phyloP scores from a whole-genome alignment of 495 filamentous ascomycete genomes.

The Immersiella caudata region DNA sequence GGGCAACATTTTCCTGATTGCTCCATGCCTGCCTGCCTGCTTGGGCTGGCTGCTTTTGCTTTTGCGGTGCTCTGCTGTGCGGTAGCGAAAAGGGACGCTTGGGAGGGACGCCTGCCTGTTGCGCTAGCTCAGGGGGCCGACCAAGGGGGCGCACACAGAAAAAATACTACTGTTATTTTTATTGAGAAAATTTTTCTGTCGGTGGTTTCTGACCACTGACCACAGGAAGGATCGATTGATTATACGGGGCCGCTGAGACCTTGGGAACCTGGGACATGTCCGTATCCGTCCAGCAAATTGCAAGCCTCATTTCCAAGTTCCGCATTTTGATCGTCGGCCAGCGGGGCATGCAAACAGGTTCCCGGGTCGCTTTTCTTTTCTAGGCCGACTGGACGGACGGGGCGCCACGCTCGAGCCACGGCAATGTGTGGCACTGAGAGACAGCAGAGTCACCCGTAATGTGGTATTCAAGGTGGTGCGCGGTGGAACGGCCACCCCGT shows the following conservation, averaged over 20 bases:
- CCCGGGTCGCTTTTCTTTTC: constrained; percentile 2
- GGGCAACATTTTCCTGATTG: not conserved
- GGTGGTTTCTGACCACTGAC: not conserved
- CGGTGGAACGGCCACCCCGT: not conserved
- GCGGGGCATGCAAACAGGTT: not conserved
- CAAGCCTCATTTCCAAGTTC: not conserved
- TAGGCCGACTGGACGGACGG: not conserved
- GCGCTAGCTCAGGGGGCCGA: not conserved
- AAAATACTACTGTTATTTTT: not conserved
- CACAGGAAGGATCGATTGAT: not conserved
- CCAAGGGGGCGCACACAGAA: not conserved
- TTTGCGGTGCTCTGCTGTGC: too few species aligned
- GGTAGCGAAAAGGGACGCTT: too few species aligned
- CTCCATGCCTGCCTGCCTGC: not conserved
- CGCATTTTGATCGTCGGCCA: constrained; percentile 19
- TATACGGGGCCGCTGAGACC: constrained; percentile 6
- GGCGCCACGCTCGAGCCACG: not conserved
- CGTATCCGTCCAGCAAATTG: constrained; percentile 18
- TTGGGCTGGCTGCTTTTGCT: not conserved
- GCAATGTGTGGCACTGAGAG: not conserved
- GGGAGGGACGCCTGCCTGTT: not conserved
- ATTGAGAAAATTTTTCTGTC: not conserved
- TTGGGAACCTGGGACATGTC: not conserved
- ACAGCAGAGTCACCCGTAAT: too few species aligned
- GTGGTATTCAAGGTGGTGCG: not conserved